phyloP scores from a whole-genome alignment of 2,329 filamentous ascomycete species.

The Aureobasidium sp. region DNA sequence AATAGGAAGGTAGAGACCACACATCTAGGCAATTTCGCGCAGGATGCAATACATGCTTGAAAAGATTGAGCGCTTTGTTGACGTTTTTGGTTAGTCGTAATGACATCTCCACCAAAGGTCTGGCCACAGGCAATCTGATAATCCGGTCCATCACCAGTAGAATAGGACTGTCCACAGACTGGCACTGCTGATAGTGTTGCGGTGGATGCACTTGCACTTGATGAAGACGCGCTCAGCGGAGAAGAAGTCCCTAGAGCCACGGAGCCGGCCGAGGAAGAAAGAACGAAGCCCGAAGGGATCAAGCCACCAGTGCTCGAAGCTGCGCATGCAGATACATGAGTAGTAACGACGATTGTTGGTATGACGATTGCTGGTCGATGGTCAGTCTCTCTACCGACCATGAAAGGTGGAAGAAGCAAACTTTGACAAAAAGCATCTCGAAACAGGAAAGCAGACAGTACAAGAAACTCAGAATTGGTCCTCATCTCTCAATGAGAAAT shows the following conservation, averaged over 20 bases:
- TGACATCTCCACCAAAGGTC: slow-evolving; percentile 2
- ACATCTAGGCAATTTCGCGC: not conserved
- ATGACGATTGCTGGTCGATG: not conserved
- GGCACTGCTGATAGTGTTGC: not conserved
- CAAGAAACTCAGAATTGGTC: not conserved
- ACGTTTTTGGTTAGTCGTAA: not conserved
- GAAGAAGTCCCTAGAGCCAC: not conserved
- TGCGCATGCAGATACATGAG: slow-evolving; percentile 7
- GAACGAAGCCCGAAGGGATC: slow-evolving; percentile 9
- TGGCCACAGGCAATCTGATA: slow-evolving; percentile 12
- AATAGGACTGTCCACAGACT: slow-evolving; percentile 8
- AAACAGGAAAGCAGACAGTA: not conserved
- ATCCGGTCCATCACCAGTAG: not conserved
- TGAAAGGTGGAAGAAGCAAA: not conserved
- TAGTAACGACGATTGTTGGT: slow-evolving; percentile 6
- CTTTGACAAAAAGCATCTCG: slow-evolving; percentile 1
- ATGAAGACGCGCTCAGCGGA: not conserved
- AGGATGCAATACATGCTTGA: slow-evolving; percentile 6
- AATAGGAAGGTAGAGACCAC: not conserved
- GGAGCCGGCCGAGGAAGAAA: not conserved
- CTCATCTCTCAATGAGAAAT: not conserved
- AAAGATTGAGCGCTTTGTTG: not conserved
- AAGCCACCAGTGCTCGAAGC: not conserved
- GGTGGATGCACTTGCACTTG: not conserved
- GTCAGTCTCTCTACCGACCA: not conserved